Conservation (phyloP, 345 rosid genomes). For the Gossypium mustelinum region DNA sequence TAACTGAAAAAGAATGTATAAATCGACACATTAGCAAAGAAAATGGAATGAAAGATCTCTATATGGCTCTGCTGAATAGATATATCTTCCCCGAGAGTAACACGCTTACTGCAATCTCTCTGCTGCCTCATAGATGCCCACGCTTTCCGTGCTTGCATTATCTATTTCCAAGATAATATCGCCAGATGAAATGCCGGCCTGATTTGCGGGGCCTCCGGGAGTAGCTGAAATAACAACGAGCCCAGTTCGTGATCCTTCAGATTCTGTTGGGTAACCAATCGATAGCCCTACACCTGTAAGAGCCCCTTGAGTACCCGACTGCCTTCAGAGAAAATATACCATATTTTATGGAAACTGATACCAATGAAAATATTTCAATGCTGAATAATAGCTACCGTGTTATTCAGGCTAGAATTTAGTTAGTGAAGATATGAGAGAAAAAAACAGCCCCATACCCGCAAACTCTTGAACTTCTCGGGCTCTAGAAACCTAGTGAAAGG, state of each 20-base stretch:
- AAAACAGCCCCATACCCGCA: conserved; percentile 59
- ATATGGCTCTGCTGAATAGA: not conserved
- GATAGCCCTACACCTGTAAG: conserved; percentile 93
- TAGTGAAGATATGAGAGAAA: conserved; percentile 12
- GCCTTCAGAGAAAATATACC: conserved; percentile 66
- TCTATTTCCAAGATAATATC: conserved; percentile 74
- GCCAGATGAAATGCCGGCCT: conserved; percentile 74
- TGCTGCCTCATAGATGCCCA: conserved; percentile 92
- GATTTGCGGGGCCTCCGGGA: conserved; percentile 89
- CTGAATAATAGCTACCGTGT: conserved; percentile 1
- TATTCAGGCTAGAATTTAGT: conserved; percentile 11
- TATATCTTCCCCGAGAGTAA: conserved; percentile 2
- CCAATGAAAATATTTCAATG: conserved; percentile 4
- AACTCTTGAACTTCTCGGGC: conserved; percentile 84
- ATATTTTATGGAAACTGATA: conserved; percentile 22
- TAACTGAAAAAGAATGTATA: not conserved
- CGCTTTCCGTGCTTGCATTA: conserved; percentile 54
- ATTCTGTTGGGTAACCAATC: conserved; percentile 71
- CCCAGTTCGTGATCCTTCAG: conserved; percentile 55
- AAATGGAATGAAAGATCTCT: conserved; percentile 4
- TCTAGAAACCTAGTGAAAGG: conserved; percentile 93
- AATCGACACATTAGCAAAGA: not conserved
- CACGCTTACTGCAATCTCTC: conserved; percentile 74
- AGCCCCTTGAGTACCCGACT: conserved; percentile 97
- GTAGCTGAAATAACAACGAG: conserved; percentile 81